Percentiles rank a stretch among this genome's conserved stretches.
These are phyloP conservation scores for Podospora didyma DNA, from an alignment of 495 filamentous ascomycete species.

Conservation along the genomic window DNA sequence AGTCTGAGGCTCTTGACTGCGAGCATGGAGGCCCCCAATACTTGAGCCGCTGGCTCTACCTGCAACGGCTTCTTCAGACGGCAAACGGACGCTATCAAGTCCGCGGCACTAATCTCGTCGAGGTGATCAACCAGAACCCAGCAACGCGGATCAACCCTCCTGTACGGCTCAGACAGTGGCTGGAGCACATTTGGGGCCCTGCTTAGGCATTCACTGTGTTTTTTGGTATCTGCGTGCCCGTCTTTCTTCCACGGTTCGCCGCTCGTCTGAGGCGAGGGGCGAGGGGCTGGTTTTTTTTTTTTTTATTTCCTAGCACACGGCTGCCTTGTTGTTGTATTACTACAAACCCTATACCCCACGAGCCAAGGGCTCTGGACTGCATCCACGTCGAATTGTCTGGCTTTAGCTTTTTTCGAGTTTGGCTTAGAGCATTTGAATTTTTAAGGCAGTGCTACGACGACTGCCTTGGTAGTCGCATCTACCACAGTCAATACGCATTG, in stretches of 20 bases:
- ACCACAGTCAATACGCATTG: too few species aligned
- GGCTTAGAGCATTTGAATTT: too few species aligned
- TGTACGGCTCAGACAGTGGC: slow-evolving; percentile 43
- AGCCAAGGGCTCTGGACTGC: too few species aligned
- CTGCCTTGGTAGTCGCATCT: too few species aligned
- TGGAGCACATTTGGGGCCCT: slow-evolving; percentile 41
- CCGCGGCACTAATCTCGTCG: slow-evolving; percentile 40
- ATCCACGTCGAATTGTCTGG: too few species aligned
- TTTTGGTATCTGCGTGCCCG: not conserved
- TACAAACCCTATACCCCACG: too few species aligned
- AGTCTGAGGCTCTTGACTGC: slow-evolving; percentile 36
- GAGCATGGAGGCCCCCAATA: slow-evolving; percentile 28
- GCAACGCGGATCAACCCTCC: slow-evolving; percentile 38
- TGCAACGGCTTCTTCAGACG: slow-evolving; percentile 46
- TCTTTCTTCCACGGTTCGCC: not conserved
- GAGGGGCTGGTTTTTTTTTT: too few species aligned
- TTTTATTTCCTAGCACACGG: too few species aligned
- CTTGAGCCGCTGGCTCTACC: slow-evolving; percentile 31
- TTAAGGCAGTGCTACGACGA: too few species aligned
- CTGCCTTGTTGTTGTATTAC: too few species aligned
- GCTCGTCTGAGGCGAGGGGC: slow-evolving; percentile 6
- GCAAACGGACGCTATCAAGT: slow-evolving; percentile 49
- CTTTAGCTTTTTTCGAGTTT: too few species aligned
- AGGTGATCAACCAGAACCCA: slow-evolving; percentile 34
- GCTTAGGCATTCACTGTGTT: not conserved